A percentile compares a stretch with the other conserved stretches of the same genome.
Evolutionary conservation across 1,284 basidiomycete species (phyloP).

Genomic region (Takashimella tepidaria): DNA sequence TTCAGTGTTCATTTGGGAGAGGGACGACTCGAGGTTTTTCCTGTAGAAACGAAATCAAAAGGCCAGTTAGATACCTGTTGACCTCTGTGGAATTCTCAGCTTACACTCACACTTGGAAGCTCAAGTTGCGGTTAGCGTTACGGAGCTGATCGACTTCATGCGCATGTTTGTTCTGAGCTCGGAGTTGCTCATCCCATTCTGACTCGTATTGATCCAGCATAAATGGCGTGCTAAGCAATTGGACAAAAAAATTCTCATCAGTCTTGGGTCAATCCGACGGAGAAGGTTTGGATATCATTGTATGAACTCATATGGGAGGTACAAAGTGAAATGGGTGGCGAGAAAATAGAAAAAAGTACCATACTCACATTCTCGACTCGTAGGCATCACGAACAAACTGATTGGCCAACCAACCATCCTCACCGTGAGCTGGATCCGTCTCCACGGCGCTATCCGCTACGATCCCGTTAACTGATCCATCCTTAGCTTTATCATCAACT

Average conservation of each 20-base stretch:
- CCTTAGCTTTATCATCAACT: background rate
- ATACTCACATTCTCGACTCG: slow-evolving; percentile 60
- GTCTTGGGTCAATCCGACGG: no score
- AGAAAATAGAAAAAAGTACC: slow-evolving; percentile 7
- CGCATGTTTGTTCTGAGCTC: slow-evolving; percentile 68
- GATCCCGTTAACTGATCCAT: background rate
- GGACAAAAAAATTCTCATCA: no score
- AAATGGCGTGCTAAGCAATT: slow-evolving; percentile 70
- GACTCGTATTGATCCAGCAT: slow-evolving; percentile 83
- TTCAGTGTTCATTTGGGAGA: slow-evolving; percentile 60
- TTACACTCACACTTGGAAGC: slow-evolving; percentile 66
- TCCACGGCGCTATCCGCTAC: background rate
- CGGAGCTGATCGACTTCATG: slow-evolving; percentile 73
- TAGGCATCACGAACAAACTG: slow-evolving; percentile 81
- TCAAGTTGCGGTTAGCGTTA: slow-evolving; percentile 69
- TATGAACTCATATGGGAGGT: no score
- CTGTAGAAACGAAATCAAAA: slow-evolving; percentile 51
- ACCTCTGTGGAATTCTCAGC: background rate
- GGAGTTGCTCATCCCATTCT: slow-evolving; percentile 72
- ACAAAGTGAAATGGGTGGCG: no score
- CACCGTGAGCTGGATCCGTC: slow-evolving; percentile 6
- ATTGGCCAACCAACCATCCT: slow-evolving; percentile 60
- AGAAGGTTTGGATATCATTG: no score
- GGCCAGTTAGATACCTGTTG: background rate
- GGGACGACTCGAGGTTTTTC: slow-evolving; percentile 67